Evolutionary conservation across 2,329 filamentous ascomycete species (phyloP).

Genomic region (Neopestalotiopsis sp.): DNA sequence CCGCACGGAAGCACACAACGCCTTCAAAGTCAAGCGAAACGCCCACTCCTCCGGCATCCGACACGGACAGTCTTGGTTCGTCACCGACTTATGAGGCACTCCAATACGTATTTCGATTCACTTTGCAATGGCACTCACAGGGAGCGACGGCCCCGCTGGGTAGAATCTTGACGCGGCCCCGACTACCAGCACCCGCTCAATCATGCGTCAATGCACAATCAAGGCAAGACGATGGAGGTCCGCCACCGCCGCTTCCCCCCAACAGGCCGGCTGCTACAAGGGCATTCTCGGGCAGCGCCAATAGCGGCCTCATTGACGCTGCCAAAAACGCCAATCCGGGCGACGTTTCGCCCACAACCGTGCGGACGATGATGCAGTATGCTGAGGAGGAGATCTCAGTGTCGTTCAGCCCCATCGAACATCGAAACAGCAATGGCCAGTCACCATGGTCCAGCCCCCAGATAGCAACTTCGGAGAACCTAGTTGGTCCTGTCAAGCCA

Average conservation of each 20-base stretch:
- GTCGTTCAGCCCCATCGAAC: slow-evolving; percentile 28
- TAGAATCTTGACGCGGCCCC: slow-evolving; percentile 69
- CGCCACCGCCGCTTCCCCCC: slow-evolving; percentile 41
- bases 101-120: slow-evolving; percentile 76
- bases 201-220: slow-evolving; percentile 53
- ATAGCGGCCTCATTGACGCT: slow-evolving; percentile 53
- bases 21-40: slow-evolving; percentile 40
- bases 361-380: slow-evolving; percentile 28
- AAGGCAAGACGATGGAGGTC: slow-evolving; percentile 39
- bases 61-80: slow-evolving; percentile 60
- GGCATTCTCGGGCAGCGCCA: slow-evolving; percentile 51
- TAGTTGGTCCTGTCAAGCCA: slow-evolving; percentile 53
- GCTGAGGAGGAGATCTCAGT: slow-evolving; percentile 29
- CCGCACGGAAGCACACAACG: slow-evolving; percentile 45
- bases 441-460: slow-evolving; percentile 21
- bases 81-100: slow-evolving; percentile 60
- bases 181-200: slow-evolving; percentile 75
- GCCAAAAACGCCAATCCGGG: slow-evolving; percentile 55
- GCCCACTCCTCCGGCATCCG: slow-evolving; percentile 46
- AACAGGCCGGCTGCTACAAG: slow-evolving; percentile 51
- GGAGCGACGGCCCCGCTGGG: slow-evolving; percentile 61
- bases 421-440: slow-evolving; percentile 29
- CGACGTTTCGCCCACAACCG: slow-evolving; percentile 36
- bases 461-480: slow-evolving; percentile 36
- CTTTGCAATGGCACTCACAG: slow-evolving; percentile 67